Evolutionary conservation across 305 asterid genomes (phyloP).

Genomic region (Ajuga reptans): DNA sequence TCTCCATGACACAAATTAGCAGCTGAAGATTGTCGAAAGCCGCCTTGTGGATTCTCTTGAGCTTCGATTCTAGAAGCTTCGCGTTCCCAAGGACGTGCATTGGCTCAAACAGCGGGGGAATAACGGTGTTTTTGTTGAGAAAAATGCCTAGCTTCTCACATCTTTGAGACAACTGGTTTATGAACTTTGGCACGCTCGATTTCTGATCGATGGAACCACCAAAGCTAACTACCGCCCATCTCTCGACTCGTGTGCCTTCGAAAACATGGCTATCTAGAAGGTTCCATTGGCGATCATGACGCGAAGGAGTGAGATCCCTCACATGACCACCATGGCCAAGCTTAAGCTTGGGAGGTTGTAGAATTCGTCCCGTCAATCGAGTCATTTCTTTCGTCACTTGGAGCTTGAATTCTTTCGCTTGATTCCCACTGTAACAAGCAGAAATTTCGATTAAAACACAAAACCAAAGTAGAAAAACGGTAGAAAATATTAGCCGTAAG

Average conservation of each 20-base stretch:
- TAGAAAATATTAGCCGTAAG: not conserved
- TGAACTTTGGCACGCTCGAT: conserved; percentile 52
- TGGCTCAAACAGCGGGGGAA: conserved; percentile 63
- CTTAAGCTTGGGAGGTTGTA: conserved; percentile 86
- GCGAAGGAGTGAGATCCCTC: conserved; percentile 62
- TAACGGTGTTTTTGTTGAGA: conserved; percentile 44
- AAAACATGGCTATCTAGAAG: conserved; percentile 77
- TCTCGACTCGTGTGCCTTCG: conserved; percentile 63
- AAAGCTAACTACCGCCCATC: conserved; percentile 79
- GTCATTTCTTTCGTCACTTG: conserved; percentile 69
- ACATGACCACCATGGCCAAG: conserved; percentile 75
- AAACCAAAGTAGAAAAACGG: not conserved
- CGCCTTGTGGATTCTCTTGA: conserved; percentile 51
- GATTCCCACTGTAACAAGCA: conserved; percentile 51
- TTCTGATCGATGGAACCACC: conserved; percentile 78
- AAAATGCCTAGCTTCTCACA: conserved; percentile 75
- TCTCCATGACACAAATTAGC: conserved; percentile 86
- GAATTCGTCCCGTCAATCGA: conserved; percentile 62
- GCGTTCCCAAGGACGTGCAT: conserved; percentile 72
- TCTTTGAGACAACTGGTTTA: conserved; percentile 58
- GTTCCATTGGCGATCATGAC: conserved; percentile 89
- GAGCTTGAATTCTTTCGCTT: conserved; percentile 61
- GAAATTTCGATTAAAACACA: not conserved
- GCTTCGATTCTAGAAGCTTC: conserved; percentile 59
- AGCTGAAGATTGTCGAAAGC: conserved; percentile 67